These are phyloP conservation scores for Raffaelea ambrosiae DNA, from an alignment of 2,329 filamentous ascomycete genomes.

Conservation along the genomic window DNA sequence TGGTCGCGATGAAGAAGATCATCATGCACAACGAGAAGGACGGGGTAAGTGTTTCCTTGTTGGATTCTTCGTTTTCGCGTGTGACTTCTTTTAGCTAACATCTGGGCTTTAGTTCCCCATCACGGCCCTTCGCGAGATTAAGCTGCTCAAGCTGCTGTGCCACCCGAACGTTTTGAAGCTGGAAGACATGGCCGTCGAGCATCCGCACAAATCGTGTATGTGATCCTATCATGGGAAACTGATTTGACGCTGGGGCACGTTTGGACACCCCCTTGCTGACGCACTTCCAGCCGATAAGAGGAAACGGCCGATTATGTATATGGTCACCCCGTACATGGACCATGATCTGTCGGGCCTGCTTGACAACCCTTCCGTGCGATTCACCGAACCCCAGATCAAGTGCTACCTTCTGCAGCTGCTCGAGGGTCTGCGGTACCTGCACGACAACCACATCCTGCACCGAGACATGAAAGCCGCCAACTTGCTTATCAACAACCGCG, in stretches of 20 bases:
- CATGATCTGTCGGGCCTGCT: slow-evolving; percentile 96
- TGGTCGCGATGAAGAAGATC: slow-evolving; percentile 95
- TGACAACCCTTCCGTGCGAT: slow-evolving; percentile 84
- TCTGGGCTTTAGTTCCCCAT: slow-evolving; percentile 67
- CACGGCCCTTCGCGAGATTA: slow-evolving; percentile 93
- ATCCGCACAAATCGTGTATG: slow-evolving; percentile 52
- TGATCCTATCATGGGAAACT: too few relatives aligned
- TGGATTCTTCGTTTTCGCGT: slow-evolving; percentile 6
- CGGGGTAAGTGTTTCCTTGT: slow-evolving; percentile 48
- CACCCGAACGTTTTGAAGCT: slow-evolving; percentile 81
- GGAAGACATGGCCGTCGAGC: slow-evolving; percentile 94
- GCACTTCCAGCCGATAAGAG: slow-evolving; percentile 59
- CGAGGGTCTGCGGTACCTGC: slow-evolving; percentile 81
- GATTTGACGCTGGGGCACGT: background rate
- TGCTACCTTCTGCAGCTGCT: slow-evolving; percentile 95
- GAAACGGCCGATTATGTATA: slow-evolving; percentile 85
- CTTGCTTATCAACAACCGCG: slow-evolving; percentile 87
- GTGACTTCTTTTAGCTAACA: slow-evolving; percentile 10
- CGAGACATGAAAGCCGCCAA: slow-evolving; percentile 99
- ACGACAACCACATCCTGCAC: slow-evolving; percentile 83
- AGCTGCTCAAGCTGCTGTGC: slow-evolving; percentile 89
- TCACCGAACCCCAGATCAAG: slow-evolving; percentile 88
- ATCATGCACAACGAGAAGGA: slow-evolving; percentile 99
- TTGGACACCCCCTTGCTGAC: slow-evolving; percentile 1
- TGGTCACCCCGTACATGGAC: slow-evolving; percentile 98